Base-by-base conservation (phyloP, 1,139 yeast genomes). In the Suhomyces maxii region DNA sequence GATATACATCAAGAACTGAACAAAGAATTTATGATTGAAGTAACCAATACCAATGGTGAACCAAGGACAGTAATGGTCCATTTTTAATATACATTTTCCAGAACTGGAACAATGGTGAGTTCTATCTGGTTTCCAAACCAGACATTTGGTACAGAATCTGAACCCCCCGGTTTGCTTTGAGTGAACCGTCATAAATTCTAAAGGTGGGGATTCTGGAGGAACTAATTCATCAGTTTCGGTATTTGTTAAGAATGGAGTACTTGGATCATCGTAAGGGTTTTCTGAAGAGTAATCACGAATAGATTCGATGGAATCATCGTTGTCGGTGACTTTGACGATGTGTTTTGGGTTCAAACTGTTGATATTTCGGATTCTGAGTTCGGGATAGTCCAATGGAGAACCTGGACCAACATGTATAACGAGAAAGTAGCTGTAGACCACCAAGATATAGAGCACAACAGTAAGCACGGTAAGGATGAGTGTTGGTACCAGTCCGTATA, bases 11-110 rank as follows among this genome's bases (percentile, higher is more conserved):
- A 93, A 66, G 59, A 88, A 86, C 64, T 90, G 96, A 23, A 89
- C 64, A 61, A 89, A 91, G 59, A 71, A 80, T 66, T 89, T 87
- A 58, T 89, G 91, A 66, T 91, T 91, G 40, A 69, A 69, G 66
- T 78, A 86, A 0, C 99, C 99, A 46, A 95, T 81, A 63, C 99
- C 93, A 10, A 82, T 75, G 6, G 96, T 83, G 61, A 93, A 90
- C 99, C 99, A 93, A 0, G 99, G 98, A 63, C 99, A 93, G 66
- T 88, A 95, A 60, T 93, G 99, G 66, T 86, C 95, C 93, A 86
- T 86, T 50, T 77, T 73, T 45, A 93, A 71, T 1, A 88, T 77
- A 65, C 99, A 93, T 44, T 67, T 68, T 9, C 82, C 77, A 53
- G 95, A 83, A 25, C 80, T 68, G 0, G 88, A 83, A 50, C 99